phyloP scores from a whole-genome alignment of 73 alveolate genomes.

The Loxodes magnus region DNA sequence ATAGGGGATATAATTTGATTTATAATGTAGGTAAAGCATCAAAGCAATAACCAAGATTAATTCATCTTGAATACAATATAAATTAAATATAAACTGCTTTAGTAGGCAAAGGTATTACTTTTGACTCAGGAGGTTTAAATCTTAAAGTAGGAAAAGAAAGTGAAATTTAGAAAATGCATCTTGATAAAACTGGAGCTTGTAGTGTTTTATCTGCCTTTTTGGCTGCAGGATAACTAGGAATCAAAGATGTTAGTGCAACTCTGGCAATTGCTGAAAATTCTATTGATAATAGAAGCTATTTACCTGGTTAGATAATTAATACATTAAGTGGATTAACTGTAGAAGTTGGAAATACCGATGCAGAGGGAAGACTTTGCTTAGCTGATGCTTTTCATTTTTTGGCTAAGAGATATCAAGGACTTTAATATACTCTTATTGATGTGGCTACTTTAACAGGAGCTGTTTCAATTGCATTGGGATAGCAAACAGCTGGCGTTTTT shows the following conservation, averaged over 20 bases:
- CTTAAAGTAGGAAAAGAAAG: conserved; percentile 52
- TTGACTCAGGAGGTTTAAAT: conserved; percentile 86
- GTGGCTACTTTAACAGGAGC: conserved; percentile 81
- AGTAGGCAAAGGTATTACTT: conserved; percentile 91
- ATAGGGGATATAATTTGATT: conserved; percentile 41
- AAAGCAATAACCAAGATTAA: conserved; percentile 42
- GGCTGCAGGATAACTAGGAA: conserved; percentile 53
- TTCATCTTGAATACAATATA: conserved; percentile 51
- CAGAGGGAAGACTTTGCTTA: conserved; percentile 49
- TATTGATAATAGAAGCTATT: conserved; percentile 39
- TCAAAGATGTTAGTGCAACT: conserved; percentile 55
- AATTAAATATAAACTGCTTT: conserved; percentile 57
- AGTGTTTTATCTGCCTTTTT: conserved; percentile 66
- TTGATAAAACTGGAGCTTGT: conserved; percentile 82
- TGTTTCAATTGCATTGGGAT: conserved; percentile 70
- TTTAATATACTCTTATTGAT: conserved; percentile 40
- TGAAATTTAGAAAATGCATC: conserved; percentile 74
- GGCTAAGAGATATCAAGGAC: conserved; percentile 39
- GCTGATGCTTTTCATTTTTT: conserved; percentile 76
- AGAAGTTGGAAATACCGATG: conserved; percentile 43
- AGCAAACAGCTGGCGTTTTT: conserved; percentile 43
- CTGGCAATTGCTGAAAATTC: conserved; percentile 83
- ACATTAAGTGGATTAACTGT: conserved; percentile 72
- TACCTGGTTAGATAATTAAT: conserved; percentile 62
- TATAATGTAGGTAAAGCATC: conserved; percentile 83